Percentiles rank a stretch among this genome's conserved stretches.
Evolutionary conservation across 768 basidiomycete species (phyloP).

Genomic region (Mycena leptocephala): DNA sequence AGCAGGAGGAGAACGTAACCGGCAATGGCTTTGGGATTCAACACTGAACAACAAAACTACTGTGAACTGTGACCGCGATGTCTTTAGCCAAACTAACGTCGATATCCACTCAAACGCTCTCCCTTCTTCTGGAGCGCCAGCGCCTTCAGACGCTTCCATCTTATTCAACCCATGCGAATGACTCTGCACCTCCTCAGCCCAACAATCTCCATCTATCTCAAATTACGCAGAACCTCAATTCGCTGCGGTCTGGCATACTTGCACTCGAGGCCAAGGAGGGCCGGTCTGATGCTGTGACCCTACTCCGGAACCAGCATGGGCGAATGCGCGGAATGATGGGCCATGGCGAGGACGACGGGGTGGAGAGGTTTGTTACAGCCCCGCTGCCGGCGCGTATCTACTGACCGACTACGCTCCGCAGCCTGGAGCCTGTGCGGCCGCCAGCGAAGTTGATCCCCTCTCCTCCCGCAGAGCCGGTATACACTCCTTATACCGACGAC

Average conservation of each 20-base stretch:
- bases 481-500: slow-evolving; percentile 81
- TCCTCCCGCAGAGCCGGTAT: slow-evolving; percentile 53
- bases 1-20: too few species aligned
- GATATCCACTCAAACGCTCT: slow-evolving; percentile 84
- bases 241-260: slow-evolving; percentile 79
- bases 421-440: slow-evolving; percentile 45
- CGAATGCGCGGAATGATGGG: slow-evolving; percentile 86
- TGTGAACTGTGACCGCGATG: slow-evolving; percentile 50
- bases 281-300: slow-evolving; percentile 64
- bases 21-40: not conserved
- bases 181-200: slow-evolving; percentile 41
- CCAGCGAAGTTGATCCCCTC: slow-evolving; percentile 41
- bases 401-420: slow-evolving; percentile 27
- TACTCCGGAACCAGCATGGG: slow-evolving; percentile 82
- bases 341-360: slow-evolving; percentile 64
- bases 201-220: slow-evolving; percentile 69
- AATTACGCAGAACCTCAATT: slow-evolving; percentile 81
- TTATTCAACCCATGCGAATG: slow-evolving; percentile 44
- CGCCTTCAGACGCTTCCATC: slow-evolving; percentile 76
- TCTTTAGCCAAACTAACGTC: slow-evolving; percentile 82
- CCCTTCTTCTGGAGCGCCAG: slow-evolving; percentile 88
- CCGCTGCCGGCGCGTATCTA: slow-evolving; percentile 43
- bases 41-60: not conserved
- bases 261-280: slow-evolving; percentile 71
- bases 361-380: slow-evolving; percentile 66